Percentiles rank a stretch among this genome's conserved stretches.
Evolutionary conservation across 257 asterid genomes (phyloP).

Genomic region (Solanum neorickii): DNA sequence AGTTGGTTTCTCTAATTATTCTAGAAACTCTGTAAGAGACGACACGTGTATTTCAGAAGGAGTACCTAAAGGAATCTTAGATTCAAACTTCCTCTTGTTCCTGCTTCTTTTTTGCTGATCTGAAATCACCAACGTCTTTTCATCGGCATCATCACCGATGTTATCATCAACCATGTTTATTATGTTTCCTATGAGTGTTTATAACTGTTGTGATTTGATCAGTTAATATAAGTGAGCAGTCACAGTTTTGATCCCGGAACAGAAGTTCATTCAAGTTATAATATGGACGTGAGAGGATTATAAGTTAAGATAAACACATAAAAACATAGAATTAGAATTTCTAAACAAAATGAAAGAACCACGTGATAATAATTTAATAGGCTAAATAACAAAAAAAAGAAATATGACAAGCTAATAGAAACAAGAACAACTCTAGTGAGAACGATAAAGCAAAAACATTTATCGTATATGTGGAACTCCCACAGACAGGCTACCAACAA

Average conservation of each 20-base stretch:
- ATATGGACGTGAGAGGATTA: not conserved
- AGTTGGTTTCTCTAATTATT: slow-evolving; percentile 31
- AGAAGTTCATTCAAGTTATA: not conserved
- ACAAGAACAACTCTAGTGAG: not conserved
- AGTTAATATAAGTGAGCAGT: not conserved
- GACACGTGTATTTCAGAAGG: slow-evolving; percentile 12
- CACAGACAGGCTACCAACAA: not conserved
- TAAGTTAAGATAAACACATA: not conserved
- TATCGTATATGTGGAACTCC: not conserved
- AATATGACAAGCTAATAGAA: not conserved
- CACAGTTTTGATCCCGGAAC: not conserved
- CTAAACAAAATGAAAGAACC: not conserved
- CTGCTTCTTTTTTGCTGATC: slow-evolving; percentile 32
- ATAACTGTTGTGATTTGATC: not conserved
- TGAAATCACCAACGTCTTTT: slow-evolving; percentile 6
- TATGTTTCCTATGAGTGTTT: not conserved
- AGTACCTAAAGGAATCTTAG: slow-evolving; percentile 24
- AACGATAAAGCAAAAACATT: not conserved
- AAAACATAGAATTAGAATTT: not conserved
- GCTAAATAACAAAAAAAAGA: not conserved
- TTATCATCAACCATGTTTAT: slow-evolving; percentile 24
- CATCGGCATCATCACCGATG: slow-evolving; percentile 14
- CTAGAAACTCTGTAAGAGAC: slow-evolving; percentile 47
- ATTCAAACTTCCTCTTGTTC: slow-evolving; percentile 53
- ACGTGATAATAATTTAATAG: not conserved